Percentiles rank a stretch among this genome's conserved stretches.
phyloP scores from a whole-genome alignment of 164 flowering plant genomes.

The Cinnamomum chago region DNA sequence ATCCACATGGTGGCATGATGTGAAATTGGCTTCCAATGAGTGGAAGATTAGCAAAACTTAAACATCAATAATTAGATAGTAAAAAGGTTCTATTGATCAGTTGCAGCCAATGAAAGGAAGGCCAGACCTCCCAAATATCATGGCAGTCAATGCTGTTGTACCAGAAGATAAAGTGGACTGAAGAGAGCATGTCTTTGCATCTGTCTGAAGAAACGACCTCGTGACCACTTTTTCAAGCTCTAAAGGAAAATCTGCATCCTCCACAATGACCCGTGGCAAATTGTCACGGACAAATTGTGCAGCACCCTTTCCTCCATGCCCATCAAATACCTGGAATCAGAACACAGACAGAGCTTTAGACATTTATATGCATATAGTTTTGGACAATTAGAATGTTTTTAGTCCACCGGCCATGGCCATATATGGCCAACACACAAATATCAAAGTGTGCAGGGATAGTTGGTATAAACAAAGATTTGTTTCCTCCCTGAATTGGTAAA shows the following conservation, averaged over 20 bases:
- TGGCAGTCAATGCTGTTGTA: constrained; percentile 90
- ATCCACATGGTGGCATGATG: too few species aligned
- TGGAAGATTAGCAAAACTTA: background rate
- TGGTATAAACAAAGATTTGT: too few species aligned
- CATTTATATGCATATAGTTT: background rate
- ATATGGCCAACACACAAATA: background rate
- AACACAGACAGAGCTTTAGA: constrained; percentile 10
- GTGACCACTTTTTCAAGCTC: constrained; percentile 81
- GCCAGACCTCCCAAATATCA: constrained; percentile 82
- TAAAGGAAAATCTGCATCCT: constrained; percentile 88
- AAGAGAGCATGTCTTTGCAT: constrained; percentile 55
- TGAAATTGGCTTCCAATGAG: too few species aligned
- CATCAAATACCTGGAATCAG: constrained; percentile 79
- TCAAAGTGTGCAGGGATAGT: background rate
- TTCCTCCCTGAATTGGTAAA: too few species aligned
- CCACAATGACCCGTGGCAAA: constrained; percentile 81
- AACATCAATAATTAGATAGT: background rate
- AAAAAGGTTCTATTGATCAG: background rate
- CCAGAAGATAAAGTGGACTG: constrained; percentile 76
- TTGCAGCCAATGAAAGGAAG: background rate
- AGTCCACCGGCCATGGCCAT: background rate
- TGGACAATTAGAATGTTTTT: background rate
- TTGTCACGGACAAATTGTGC: constrained; percentile 88
- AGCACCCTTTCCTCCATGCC: constrained; percentile 90
- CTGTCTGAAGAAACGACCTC: constrained; percentile 72